Evolutionary conservation across 208 protist species (phyloP), one percentile per base, ranked within the genome.

Genomic region (Crithidia mellificae): DNA sequence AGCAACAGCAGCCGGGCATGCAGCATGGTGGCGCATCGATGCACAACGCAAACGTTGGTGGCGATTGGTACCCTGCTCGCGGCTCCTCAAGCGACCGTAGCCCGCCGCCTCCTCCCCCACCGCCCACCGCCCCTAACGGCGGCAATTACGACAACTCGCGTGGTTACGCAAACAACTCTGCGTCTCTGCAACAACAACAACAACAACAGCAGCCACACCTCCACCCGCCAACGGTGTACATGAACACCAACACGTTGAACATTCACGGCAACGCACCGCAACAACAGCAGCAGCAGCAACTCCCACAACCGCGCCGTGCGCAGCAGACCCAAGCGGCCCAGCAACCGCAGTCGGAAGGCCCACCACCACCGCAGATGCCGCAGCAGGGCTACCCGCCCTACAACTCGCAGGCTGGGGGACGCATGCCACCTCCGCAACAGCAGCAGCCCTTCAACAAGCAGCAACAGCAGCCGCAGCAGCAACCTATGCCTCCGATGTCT

Each of bases 221-320:
- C 25, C 68, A 74, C 39, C 50, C 59, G 20, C 59, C 68, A 14
- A 74, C 57, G 30, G 68, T 14, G 36, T 74, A 63, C 43, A 67
- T 74, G 59, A 67, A 61, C 41, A 67, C 59, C 5, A 46, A 17
- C 22, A 27, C 57, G 15, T 39, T 39, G 5, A 46, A 61, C 43
- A 34, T 52, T 27, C 43, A 52, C 12, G 27, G 57, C 30, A 49
- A 6, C 27, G 3, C 36, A 8, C 53, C n/a, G 29, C 24, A 7
- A 22, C 51, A 32, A 19, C 51, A 19, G 17, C 51, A 55, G 15
- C 47, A 54, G 11, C 34, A 11, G 5, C 34, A 38, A 38, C 34
- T 12, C 11, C 34, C 34, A 38, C 34, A 38, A 38, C 34, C 5
- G 11, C 34, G 34, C 34, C 2, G 20, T 41, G 19, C 41, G 8